Evolutionary conservation across 805 yeast species (phyloP), one percentile per base, ranked within the genome.

Genomic region (Ogataea glucozyma): DNA sequence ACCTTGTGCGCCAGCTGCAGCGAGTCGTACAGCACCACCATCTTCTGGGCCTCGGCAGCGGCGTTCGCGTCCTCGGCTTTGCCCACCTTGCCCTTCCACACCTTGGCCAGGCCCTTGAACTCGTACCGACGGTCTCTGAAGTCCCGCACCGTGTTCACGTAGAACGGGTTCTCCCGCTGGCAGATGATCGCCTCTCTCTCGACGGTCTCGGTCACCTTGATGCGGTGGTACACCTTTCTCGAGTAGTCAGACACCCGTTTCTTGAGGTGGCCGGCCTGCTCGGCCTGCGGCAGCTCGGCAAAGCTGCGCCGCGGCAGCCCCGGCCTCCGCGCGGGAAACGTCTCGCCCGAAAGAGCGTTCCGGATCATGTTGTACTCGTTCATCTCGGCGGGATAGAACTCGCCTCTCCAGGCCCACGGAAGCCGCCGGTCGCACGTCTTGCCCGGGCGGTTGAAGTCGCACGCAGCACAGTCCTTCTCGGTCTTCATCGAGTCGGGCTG

Each of bases 401-500:
- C 99, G 40, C 98, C 99, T 70, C 99, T 81, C 98, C 99, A 93
- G 6, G 96, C 76, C 99, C 99, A 93, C 0, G 90, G 86, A 42
- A 93, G 66, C 42, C 91, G 71, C 58, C 99, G 72, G 56, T 91
- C 99, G 70, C 99, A 93, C 9, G 74, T 76, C 58, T 93, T 93
- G 4, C 95, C 97, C 0, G 97, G 98, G 44, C 96, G 72, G 61
- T 93, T 93, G 67, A 89, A 95, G 56, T 93, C 99, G 70, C 99
- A 95, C 31, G 95, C 81, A 0, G 99, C 98, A 67, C 99, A 95
- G 57, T 89, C 96, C 54, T 87, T 87, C 58, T 91, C 98, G 0
- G 84, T 70, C 52, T 93, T 90, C 88, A 93, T 91, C 3, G 98
- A 90, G 65, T 93, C 99, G 0, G 99, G 99, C 62, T 93, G 99